Base-by-base conservation (phyloP, 1,284 basidiomycete genomes). In the Rhodotorula sp. region DNA sequence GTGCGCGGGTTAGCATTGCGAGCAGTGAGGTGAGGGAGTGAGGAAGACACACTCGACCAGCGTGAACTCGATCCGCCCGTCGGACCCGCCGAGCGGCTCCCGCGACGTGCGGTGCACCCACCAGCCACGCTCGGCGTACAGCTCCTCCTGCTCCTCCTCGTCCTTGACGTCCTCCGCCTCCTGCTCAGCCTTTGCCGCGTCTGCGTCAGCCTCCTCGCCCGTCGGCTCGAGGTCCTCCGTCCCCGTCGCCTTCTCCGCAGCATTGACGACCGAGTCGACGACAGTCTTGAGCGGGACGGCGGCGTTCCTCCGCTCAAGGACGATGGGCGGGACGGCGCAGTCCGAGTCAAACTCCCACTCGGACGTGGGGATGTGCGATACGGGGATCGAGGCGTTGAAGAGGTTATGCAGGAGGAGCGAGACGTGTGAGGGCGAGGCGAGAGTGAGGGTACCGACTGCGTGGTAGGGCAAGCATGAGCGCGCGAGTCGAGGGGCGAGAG, bases 331-430 rank as follows among this genome's bases (percentile, higher is more conserved):
- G 9, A 79, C 70, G 53, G 57, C 60, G 51, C 48, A 74, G 5
- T 73, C 90, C 74, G 94, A 89, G 80, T 97, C 91, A 78, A 96
- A 98, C 73, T 90, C 87, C 88, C 91, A 98, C 64, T 87, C 82
- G 60, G 91, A 89, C 34, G 82, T 84, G 6, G 89, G 92, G 79
- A 99, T 92, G 81, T 99, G 96, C 79, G 92, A 88, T 66, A 92
- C 88, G 1, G 94, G 93, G 81, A 99, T 97, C 15, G 94, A 95
- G 25, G 94, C 92, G 82, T 99, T 99, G 86, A 99, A 99, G 13
- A 93, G 96, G 67, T 90, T 90, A 79, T 97, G 92, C 9, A 97
- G 86, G 64, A 99, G 90, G 21, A 99, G 85, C 0, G 94, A 94
- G 66, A 99, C 86, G 79, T 98, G 96, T 71, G 96, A 94, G 0